Evolutionary conservation across 1,284 basidiomycete species (phyloP).

Genomic region (Schizopora paradoxa): DNA sequence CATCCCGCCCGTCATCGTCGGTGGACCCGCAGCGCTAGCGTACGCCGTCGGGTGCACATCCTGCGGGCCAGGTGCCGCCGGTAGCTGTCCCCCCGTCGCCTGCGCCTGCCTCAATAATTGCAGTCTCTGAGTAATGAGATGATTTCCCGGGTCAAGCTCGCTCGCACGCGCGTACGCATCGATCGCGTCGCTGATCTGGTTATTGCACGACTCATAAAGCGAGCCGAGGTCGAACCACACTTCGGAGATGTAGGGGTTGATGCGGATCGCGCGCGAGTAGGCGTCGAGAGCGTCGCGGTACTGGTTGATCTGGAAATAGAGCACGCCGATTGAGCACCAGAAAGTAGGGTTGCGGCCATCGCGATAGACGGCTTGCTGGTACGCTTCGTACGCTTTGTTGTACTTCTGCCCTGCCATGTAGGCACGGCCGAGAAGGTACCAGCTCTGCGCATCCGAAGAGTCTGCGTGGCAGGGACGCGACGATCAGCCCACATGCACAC

Average conservation of each 20-base stretch:
- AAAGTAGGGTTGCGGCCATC: slow-evolving; percentile 98
- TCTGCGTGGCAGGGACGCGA: no score
- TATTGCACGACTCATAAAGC: slow-evolving; percentile 98
- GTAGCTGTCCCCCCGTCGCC: slow-evolving; percentile 71
- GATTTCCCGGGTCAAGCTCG: slow-evolving; percentile 83
- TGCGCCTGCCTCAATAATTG: slow-evolving; percentile 77
- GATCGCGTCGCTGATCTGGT: slow-evolving; percentile 97
- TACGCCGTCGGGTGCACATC: slow-evolving; percentile 96
- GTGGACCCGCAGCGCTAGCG: slow-evolving; percentile 65
- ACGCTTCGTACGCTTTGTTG: slow-evolving; percentile 99
- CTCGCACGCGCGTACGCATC: slow-evolving; percentile 93
- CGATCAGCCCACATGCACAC: slow-evolving; percentile 1
- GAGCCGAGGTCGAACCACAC: slow-evolving; percentile 99
- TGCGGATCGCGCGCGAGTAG: slow-evolving; percentile 96
- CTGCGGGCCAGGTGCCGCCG: slow-evolving; percentile 81
- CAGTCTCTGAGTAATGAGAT: slow-evolving; percentile 73
- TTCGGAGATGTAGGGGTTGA: slow-evolving; percentile 98
- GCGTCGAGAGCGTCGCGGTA: slow-evolving; percentile 97
- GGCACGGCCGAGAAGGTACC: slow-evolving; percentile 96
- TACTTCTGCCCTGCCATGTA: slow-evolving; percentile 99
- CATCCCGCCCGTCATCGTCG: slow-evolving; percentile 25
- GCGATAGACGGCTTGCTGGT: slow-evolving; percentile 98
- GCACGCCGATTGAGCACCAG: slow-evolving; percentile 99
- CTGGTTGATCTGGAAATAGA: slow-evolving; percentile 99
- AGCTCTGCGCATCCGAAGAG: slow-evolving; percentile 94